Base-by-base conservation (phyloP, 2,329 filamentous ascomycete genomes). In the Elsinoe fawcettii region DNA sequence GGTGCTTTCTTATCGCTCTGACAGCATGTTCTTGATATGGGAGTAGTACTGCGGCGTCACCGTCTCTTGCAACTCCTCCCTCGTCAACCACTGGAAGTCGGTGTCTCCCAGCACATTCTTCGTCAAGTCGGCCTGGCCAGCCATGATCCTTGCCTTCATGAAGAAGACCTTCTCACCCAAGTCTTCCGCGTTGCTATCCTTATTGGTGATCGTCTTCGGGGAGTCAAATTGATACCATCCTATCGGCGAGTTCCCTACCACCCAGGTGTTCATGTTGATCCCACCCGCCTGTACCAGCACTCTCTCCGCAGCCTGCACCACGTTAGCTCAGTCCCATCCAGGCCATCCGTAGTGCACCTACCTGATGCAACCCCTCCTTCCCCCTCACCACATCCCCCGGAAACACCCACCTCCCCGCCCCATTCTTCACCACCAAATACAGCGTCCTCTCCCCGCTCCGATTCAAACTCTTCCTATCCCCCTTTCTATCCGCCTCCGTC, bases 181-280 rank as follows among this genome's bases (percentile, higher is more conserved):
- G 57, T 79, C 72, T 63, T 76, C 67, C 23, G 65, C 59, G 27
- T 66, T 66, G 41, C 66, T 61, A 9, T 60, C 59, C n/a, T 63
- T 63, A 47, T 66, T 62, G 58, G 58, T 62, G 61, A 65, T 58
- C 61, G 69, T 66, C 37, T 62, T 61, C 63, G 64, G 79, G 78
- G 77, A 79, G 61, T 82, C 75, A 60, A 75, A 75, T 63, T 88
- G 78, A 67, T 87, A 75, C 74, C 96, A 87, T 23, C 91, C 92
- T 59, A 96, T 81, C 9, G 93, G 93, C 59, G 87, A 87, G 66
- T 90, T 90, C 60, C 90, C 92, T 54, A 99, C 88, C 64, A 97
- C 83, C 91, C 93, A 99, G 57, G 90, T 96, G 77, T 97, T 97
- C 91, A 99, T 97, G 79, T 99, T 95, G 60, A 88, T 75, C 59